phyloP scores from a whole-genome alignment of 2,329 filamentous ascomycete species.

The Emergomyces pasteurianus region DNA sequence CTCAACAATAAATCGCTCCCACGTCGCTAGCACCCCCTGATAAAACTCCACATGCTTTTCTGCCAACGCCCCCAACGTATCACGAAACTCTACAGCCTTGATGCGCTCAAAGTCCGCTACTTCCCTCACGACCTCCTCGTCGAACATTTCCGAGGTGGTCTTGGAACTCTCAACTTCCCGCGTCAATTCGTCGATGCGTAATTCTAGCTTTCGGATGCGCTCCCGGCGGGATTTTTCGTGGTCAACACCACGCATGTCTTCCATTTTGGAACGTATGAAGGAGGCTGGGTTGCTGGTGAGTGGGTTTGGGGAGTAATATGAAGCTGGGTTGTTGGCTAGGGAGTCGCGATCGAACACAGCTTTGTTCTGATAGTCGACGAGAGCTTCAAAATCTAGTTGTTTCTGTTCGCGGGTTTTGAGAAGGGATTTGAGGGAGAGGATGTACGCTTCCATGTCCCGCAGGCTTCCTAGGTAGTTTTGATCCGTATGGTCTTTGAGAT shows the following conservation, averaged over 20 bases:
- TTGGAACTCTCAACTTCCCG: conserved; percentile 79
- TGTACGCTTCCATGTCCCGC: conserved; percentile 92
- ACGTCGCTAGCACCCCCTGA: conserved; percentile 62
- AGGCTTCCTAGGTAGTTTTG: conserved; percentile 89
- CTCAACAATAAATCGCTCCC: conserved; percentile 81
- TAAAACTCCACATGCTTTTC: conserved; percentile 85
- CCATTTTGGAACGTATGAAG: conserved; percentile 86
- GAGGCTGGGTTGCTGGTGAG: conserved; percentile 58
- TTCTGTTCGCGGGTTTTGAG: conserved; percentile 94
- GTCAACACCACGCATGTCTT: conserved; percentile 92
- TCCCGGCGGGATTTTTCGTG: conserved; percentile 86
- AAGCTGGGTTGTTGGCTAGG: conserved; percentile 52
- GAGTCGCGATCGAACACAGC: conserved; percentile 76
- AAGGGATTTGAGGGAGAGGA: conserved; percentile 70
- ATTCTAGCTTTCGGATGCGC: conserved; percentile 75
- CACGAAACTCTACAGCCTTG: conserved; percentile 84
- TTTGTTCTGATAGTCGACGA: conserved; percentile 92
- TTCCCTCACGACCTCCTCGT: conserved; percentile 90
- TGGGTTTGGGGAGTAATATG: conserved; percentile 44
- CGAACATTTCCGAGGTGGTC: conserved; percentile 80
- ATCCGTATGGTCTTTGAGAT: conserved; percentile 82
- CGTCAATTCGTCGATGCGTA: conserved; percentile 85
- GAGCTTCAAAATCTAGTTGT: conserved; percentile 90
- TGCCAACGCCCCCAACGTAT: conserved; percentile 70
- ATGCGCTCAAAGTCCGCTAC: conserved; percentile 92